phyloP scores from a whole-genome alignment of 352 stramenopile species.

The Thraustochytrium sp. region DNA sequence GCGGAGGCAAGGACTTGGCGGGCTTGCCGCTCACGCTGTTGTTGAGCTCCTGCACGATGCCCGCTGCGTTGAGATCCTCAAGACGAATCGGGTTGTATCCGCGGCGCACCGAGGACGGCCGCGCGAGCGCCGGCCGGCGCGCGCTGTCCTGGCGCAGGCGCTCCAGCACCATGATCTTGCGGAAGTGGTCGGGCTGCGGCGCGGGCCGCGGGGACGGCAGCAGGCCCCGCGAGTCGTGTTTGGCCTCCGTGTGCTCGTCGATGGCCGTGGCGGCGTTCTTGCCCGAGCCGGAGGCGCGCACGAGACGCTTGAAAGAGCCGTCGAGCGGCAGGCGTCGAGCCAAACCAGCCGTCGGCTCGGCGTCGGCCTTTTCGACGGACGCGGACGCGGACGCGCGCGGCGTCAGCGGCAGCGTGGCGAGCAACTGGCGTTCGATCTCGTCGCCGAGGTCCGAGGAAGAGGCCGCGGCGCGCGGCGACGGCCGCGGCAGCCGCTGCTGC shows the following conservation, averaged over 20 bases:
- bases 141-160: neutral
- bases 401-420: neutral
- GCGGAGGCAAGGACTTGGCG: too few species aligned
- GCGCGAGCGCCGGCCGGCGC: neutral
- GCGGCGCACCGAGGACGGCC: neutral
- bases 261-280: too few species aligned
- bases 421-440: neutral
- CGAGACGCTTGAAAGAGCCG: too few species aligned
- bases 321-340: too few species aligned
- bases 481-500: neutral
- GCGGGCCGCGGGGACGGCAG: too few species aligned
- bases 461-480: neutral
- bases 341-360: too few species aligned
- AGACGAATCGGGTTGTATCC: neutral
- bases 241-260: neutral
- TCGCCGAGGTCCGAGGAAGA: neutral
- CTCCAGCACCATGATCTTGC: conserved; percentile 1
- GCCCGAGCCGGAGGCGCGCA: too few species aligned
- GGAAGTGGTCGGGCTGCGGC: neutral
- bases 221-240: neutral
- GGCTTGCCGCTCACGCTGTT: too few species aligned
- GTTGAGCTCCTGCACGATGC: neutral
- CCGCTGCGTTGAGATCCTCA: neutral
- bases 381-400: too few species aligned
- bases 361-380: too few species aligned